These are phyloP conservation scores for Ceratobasidium sp. DNA, from an alignment of 1,284 basidiomycete species.

Conservation along the genomic window DNA sequence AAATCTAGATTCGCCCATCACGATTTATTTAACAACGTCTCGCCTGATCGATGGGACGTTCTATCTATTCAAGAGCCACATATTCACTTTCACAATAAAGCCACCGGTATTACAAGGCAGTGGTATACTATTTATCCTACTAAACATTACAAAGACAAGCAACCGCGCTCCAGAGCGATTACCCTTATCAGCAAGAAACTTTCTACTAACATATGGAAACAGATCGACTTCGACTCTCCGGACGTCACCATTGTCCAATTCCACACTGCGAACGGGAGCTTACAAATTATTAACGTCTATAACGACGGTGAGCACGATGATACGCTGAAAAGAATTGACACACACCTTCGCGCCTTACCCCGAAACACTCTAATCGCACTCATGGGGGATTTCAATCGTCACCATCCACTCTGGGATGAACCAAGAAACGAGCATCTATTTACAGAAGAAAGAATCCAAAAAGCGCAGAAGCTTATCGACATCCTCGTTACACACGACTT, in stretches of 20 bases:
- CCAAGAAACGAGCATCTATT: constrained; percentile 18
- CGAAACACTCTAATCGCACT: not conserved
- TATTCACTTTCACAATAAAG: not conserved
- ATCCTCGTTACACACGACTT: not conserved
- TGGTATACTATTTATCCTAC: constrained; percentile 12
- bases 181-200: constrained; percentile 1
- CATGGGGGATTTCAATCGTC: constrained; percentile 62
- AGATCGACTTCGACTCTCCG: not conserved
- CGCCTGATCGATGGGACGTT: constrained; percentile 5
- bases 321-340: not conserved
- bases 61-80: constrained; percentile 14
- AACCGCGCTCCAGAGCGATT: not conserved
- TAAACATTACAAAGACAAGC: not conserved
- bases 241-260: constrained; percentile 10
- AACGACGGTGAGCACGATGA: constrained; percentile 10
- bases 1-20: not conserved
- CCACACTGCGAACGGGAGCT: not conserved
- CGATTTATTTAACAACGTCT: not conserved
- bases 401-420: constrained; percentile 56
- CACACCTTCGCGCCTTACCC: not conserved
- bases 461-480: not conserved
- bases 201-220: constrained; percentile 12
- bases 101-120: not conserved
- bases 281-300: constrained; percentile 19
- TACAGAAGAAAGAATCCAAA: not conserved